Conservation (phyloP, 129 eudicot genomes). For the Escallonia rubra region DNA sequence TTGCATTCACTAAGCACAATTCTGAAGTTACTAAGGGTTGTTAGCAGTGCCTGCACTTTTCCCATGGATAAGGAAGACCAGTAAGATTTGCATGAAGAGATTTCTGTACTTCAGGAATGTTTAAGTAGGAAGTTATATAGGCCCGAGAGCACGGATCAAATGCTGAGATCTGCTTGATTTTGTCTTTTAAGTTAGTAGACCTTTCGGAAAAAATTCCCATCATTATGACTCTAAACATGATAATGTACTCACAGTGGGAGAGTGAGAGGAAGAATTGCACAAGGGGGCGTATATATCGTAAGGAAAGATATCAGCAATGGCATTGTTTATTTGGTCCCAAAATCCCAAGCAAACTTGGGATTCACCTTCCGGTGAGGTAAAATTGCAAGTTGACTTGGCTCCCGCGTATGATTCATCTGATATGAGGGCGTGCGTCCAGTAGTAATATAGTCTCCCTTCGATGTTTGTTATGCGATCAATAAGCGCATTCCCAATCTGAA, state of each 20-base stretch:
- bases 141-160: conserved; percentile 22
- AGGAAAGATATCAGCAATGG: background rate
- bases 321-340: background rate
- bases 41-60: background rate
- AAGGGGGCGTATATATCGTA: conserved; percentile 10
- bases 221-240: background rate
- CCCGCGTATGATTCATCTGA: conserved; percentile 12
- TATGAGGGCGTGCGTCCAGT: conserved; percentile 12
- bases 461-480: background rate
- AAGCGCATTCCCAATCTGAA: conserved; percentile 16
- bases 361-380: background rate
- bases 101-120: conserved; percentile 12
- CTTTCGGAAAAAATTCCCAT: too few species aligned
- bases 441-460: background rate
- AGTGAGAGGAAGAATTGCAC: background rate
- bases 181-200: background rate
- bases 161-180: background rate
- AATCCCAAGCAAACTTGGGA: conserved; percentile 3
- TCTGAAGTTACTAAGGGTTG: background rate
- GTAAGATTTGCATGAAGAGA: conserved; percentile 13
- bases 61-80: conserved; percentile 9
- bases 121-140: conserved; percentile 10
- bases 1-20: background rate
- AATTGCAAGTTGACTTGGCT: conserved; percentile 9
- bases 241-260: background rate